Percentiles rank a stretch among this genome's conserved stretches.
Conservation (phyloP, 1,139 yeast genomes). For the Diutina scorzettiae region DNA sequence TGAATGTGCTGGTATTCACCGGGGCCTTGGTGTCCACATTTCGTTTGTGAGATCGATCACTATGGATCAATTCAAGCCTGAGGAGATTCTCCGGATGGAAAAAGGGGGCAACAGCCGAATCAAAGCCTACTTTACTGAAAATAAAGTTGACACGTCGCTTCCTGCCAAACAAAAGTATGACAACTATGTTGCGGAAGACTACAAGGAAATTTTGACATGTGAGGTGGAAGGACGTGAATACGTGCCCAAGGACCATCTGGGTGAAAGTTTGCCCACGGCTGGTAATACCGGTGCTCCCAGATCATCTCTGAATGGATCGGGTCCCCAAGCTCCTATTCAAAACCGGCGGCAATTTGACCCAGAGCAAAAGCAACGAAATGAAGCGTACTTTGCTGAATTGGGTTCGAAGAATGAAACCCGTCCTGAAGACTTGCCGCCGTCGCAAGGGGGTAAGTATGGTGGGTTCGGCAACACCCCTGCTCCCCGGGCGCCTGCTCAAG, state of each 20-base stretch:
- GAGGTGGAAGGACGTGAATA: constrained; percentile 65
- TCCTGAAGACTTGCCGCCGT: constrained; percentile 77
- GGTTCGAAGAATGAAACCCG: constrained; percentile 64
- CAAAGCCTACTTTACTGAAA: constrained; percentile 48
- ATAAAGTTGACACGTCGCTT: constrained; percentile 58
- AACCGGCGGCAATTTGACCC: constrained; percentile 3
- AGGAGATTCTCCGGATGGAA: constrained; percentile 84
- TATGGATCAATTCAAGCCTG: constrained; percentile 94
- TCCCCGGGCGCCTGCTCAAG: constrained; percentile 17
- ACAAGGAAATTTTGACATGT: constrained; percentile 70
- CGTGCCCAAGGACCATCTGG: constrained; percentile 55
- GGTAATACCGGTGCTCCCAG: constrained; percentile 11
- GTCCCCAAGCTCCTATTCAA: constrained; percentile 4
- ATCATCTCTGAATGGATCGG: background rate
- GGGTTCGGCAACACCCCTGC: constrained; percentile 84
- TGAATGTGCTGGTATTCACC: constrained; percentile 94
- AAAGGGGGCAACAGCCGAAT: constrained; percentile 85
- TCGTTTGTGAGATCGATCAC: constrained; percentile 94
- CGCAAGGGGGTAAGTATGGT: constrained; percentile 85
- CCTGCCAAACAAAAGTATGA: constrained; percentile 72
- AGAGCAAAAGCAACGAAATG: constrained; percentile 34
- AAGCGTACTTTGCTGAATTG: constrained; percentile 67
- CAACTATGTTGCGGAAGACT: constrained; percentile 88
- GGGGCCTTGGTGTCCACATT: constrained; percentile 94
- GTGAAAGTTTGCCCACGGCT: constrained; percentile 28